Evolutionary conservation across 768 basidiomycete species (phyloP).

Genomic region (Rhodotorula toruloides): DNA sequence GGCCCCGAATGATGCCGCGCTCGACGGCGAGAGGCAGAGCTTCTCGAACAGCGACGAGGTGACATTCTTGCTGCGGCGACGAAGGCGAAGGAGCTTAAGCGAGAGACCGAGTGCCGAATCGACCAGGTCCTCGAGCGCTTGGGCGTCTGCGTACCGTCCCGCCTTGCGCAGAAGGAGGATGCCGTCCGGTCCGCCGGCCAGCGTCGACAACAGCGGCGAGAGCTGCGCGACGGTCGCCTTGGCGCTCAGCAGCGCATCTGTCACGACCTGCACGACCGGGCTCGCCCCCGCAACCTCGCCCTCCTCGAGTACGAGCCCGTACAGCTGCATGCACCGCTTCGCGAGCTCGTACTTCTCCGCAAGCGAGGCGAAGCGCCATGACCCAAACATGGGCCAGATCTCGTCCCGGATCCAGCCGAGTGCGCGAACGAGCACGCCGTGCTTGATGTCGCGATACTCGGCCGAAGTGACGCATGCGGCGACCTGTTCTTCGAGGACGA

Average conservation of each 20-base stretch:
- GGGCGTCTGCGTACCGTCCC: slow-evolving; percentile 64
- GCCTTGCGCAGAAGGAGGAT: slow-evolving; percentile 59
- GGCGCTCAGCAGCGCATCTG: slow-evolving; percentile 69
- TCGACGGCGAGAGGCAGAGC: slow-evolving; percentile 17
- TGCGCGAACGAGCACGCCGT: slow-evolving; percentile 74
- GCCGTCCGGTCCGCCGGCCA: slow-evolving; percentile 60
- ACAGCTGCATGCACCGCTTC: slow-evolving; percentile 61
- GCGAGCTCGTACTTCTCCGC: slow-evolving; percentile 81
- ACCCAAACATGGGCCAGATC: slow-evolving; percentile 77
- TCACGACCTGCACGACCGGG: slow-evolving; percentile 47
- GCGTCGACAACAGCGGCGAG: slow-evolving; percentile 67
- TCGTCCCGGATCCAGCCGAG: slow-evolving; percentile 73
- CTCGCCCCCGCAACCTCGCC: slow-evolving; percentile 5
- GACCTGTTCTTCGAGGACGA: slow-evolving; percentile 67
- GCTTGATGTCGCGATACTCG: slow-evolving; percentile 66
- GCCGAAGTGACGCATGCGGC: slow-evolving; percentile 54
- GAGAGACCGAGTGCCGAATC: slow-evolving; percentile 62
- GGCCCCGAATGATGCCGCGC: not conserved
- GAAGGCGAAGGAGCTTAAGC: slow-evolving; percentile 61
- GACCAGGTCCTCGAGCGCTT: slow-evolving; percentile 63
- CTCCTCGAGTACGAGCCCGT: slow-evolving; percentile 57
- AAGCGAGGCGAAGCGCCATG: slow-evolving; percentile 79
- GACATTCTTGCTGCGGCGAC: slow-evolving; percentile 51
- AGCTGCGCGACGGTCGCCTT: slow-evolving; percentile 63
- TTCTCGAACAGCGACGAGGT: slow-evolving; percentile 65